Evolutionary conservation across 106 monocot genomes (phyloP).

Genomic region (Ottelia alismoides): DNA sequence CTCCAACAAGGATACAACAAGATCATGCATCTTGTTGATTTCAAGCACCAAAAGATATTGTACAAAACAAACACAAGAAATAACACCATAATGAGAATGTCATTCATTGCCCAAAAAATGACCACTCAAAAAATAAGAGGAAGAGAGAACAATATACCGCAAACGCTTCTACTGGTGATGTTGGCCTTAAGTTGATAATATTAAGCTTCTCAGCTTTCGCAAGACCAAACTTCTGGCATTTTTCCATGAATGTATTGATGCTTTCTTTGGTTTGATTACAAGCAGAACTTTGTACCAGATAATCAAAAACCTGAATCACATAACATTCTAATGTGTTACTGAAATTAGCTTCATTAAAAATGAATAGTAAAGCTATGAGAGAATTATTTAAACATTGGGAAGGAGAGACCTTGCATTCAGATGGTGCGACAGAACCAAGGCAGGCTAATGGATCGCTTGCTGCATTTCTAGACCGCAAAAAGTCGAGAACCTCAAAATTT

Average conservation of each 20-base stretch:
- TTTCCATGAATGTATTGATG: slow-evolving; percentile 39
- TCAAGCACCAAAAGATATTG: too few relatives aligned
- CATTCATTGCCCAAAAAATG: too few relatives aligned
- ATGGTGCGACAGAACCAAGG: slow-evolving; percentile 48
- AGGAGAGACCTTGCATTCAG: slow-evolving; percentile 63
- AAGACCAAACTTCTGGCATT: slow-evolving; percentile 46
- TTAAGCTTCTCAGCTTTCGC: slow-evolving; percentile 49
- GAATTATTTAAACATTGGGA: background rate
- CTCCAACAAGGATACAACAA: too few relatives aligned
- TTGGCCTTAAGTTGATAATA: slow-evolving; percentile 63
- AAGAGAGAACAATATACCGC: slow-evolving; percentile 13
- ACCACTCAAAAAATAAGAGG: slow-evolving; percentile 5
- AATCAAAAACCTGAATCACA: slow-evolving; percentile 69
- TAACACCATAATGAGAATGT: too few relatives aligned
- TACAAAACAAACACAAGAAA: too few relatives aligned
- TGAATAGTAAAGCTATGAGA: background rate
- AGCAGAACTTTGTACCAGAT: slow-evolving; percentile 38
- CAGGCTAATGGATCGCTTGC: slow-evolving; percentile 56
- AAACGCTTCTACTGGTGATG: slow-evolving; percentile 27
- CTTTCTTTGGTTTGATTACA: slow-evolving; percentile 51
- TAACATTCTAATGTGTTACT: too few relatives aligned
- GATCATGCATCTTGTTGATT: too few relatives aligned
- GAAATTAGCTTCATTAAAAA: too few relatives aligned
- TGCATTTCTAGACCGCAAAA: slow-evolving; percentile 54
- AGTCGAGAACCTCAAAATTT: slow-evolving; percentile 69